Evolutionary conservation across 441 rosid species (phyloP).

Genomic region (Theobroma grandiflorum): DNA sequence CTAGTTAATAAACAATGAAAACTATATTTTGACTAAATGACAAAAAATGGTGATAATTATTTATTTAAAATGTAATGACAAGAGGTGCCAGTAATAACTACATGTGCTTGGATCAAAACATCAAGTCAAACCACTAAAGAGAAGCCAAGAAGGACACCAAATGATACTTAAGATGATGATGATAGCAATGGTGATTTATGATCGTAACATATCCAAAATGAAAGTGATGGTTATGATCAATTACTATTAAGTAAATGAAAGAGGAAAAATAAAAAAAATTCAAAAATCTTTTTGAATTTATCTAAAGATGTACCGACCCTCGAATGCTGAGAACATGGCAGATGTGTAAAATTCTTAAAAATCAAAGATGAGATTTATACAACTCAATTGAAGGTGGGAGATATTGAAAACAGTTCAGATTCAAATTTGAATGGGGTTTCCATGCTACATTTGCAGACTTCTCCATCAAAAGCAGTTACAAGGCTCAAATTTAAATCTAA

Average conservation of each 20-base stretch:
- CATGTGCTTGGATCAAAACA: not conserved
- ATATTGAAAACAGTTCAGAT: not conserved
- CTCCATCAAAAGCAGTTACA: not conserved
- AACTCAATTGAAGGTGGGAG: not conserved
- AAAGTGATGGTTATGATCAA: not conserved
- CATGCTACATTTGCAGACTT: not conserved
- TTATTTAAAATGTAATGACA: not conserved
- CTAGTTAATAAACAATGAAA: not conserved
- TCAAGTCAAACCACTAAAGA: not conserved
- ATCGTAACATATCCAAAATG: not conserved
- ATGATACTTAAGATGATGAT: not conserved
- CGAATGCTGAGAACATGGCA: not conserved
- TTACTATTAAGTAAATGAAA: not conserved
- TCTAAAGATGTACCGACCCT: not conserved
- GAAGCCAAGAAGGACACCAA: not conserved
- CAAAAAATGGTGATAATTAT: not conserved
- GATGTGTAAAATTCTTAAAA: not conserved
- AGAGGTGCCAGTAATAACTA: not conserved
- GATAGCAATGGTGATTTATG: not conserved
- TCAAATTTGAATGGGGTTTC: not conserved
- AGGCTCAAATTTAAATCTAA: not conserved
- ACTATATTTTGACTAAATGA: not conserved
- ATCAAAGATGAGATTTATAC: not conserved
- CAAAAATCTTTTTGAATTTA: not conserved
- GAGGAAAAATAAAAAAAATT: not conserved